Base-by-base conservation (phyloP, 306 rosid species). In the Trichosanthes truncata region DNA sequence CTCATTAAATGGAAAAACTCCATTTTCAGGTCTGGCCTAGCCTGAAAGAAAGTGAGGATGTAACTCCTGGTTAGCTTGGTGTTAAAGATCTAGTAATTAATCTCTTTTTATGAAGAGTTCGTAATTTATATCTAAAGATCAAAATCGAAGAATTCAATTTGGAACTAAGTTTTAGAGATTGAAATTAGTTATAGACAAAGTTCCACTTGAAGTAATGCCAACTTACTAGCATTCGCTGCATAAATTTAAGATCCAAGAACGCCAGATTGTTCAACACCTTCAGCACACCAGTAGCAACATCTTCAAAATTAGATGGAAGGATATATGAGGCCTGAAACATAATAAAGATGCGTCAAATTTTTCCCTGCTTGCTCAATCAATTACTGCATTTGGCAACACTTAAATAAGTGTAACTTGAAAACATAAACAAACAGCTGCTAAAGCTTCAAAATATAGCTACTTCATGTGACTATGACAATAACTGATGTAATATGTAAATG, bases 231-330 rank as follows among this genome's bases (percentile, higher is more conserved):
- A 90, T 91, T 84, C 80, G 86, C 88, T 95, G 98, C 90, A 95
- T 81, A 82, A 92, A 95, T 79, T 88, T 88, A 48, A 91, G 92
- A 90, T 95, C 96, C 97, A 95, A 81, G 77, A 89, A 87, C 63
- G 98, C 97, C 85, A 95, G 91, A 79, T 95, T 92, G 81, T 95
- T 95, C 85, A 95, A 82, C 87, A 95, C 98, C 90, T 95, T 95
- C 86, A 95, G 87, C 60, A 95, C 97, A 86, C 97, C 97, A 74
- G 95, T 82, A 49, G 98, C 97, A 81, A 90, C 97, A 89, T 95
- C 98, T 84, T 95, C 98, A 90, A 95, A 95, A 91, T 95, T 95
- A 69, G 96, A 92, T 40, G 98, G 98, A 84, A 95, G 98, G 85
- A 85, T 80, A 86, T 86, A 93, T 4, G 93, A 82, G 62, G 87